A percentile compares a stretch with the other conserved stretches of the same genome.
phyloP scores from a whole-genome alignment of 441 rosid species.

The Gossypium trilobum region DNA sequence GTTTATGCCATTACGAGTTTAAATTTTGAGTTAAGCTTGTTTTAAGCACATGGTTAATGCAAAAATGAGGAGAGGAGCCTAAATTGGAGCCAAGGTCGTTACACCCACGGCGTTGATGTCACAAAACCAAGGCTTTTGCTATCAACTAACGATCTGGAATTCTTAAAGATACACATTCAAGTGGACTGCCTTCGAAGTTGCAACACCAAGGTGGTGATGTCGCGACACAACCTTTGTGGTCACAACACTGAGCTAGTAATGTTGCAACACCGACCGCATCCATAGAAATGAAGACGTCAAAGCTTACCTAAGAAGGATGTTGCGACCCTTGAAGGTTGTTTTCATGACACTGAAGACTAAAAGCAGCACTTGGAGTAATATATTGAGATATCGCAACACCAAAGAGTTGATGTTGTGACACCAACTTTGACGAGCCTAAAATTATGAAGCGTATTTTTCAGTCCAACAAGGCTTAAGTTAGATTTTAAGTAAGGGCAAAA shows the following conservation, averaged over 20 bases:
- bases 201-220: background rate
- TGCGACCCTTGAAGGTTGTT: background rate
- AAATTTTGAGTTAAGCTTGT: too few species aligned
- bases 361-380: background rate
- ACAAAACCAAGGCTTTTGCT: background rate
- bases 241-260: background rate
- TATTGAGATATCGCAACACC: background rate
- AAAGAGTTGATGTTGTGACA: background rate
- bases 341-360: background rate
- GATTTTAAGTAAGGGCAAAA: background rate
- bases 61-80: background rate
- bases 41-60: background rate
- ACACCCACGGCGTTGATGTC: background rate
- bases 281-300: background rate
- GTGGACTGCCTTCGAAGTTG: background rate
- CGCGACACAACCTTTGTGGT: background rate
- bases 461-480: background rate
- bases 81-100: background rate
- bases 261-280: background rate
- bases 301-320: too few species aligned
- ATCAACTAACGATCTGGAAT: background rate
- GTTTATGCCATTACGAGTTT: too few species aligned
- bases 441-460: too few species aligned
- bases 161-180: background rate
- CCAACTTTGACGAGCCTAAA: background rate